Conservation (phyloP, 1,284 basidiomycete species). For the Prillingera fragicola region DNA sequence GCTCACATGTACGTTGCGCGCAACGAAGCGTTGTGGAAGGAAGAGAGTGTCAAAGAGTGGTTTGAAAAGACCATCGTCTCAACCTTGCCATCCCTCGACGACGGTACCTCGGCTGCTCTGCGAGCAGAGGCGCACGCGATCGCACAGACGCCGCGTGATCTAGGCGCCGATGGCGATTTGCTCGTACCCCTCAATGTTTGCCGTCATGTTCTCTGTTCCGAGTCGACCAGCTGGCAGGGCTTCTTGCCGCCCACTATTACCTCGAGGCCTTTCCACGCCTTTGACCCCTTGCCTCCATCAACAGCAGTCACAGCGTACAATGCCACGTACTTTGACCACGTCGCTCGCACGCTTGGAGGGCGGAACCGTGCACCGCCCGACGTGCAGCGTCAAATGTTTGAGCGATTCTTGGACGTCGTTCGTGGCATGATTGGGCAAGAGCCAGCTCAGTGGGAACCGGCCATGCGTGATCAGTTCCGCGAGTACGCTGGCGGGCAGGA, state of each 20-base stretch:
- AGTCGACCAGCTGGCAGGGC: slow-evolving; percentile 59
- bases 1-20: slow-evolving; percentile 79
- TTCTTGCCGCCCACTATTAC: slow-evolving; percentile 62
- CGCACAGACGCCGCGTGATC: slow-evolving; percentile 45
- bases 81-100: slow-evolving; percentile 25
- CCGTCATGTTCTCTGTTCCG: slow-evolving; percentile 65
- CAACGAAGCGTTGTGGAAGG: slow-evolving; percentile 73
- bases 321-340: slow-evolving; percentile 58
- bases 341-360: slow-evolving; percentile 12
- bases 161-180: slow-evolving; percentile 15
- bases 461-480: slow-evolving; percentile 12
- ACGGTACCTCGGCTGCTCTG: slow-evolving; percentile 17
- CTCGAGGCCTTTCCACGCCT: slow-evolving; percentile 55
- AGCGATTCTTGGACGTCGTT: slow-evolving; percentile 13
- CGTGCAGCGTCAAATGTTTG: slow-evolving; percentile 10
- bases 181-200: slow-evolving; percentile 53
- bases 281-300: slow-evolving; percentile 73
- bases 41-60: slow-evolving; percentile 61
- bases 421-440: slow-evolving; percentile 11
- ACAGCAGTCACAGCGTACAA: slow-evolving; percentile 59
- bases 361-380: slow-evolving; percentile 5
- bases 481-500: slow-evolving; percentile 11
- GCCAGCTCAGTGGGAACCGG: slow-evolving; percentile 9
- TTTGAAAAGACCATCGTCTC: slow-evolving; percentile 53
- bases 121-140: slow-evolving; percentile 41